Percentiles rank a stretch among this genome's conserved stretches.
Evolutionary conservation across 352 stramenopile genomes (phyloP).

Genomic region (Plasmopara halstedii): DNA sequence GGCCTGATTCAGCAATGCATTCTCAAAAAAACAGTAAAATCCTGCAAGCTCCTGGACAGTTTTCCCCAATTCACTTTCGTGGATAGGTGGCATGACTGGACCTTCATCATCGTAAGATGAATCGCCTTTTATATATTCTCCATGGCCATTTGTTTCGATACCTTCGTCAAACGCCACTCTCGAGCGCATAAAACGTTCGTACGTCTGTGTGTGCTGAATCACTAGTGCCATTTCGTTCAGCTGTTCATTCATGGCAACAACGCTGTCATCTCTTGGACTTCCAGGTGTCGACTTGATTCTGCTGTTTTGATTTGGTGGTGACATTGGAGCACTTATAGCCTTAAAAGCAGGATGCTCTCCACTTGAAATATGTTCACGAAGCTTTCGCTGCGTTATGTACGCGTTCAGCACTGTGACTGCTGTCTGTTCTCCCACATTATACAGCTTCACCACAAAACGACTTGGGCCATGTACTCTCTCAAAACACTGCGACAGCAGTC

Average conservation of each 20-base stretch:
- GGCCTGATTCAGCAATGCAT: conserved; percentile 66
- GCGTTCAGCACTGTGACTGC: conserved; percentile 46
- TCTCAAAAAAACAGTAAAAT: conserved; percentile 85
- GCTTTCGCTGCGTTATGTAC: conserved; percentile 73
- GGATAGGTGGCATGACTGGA: conserved; percentile 40
- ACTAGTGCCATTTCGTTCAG: conserved; percentile 82
- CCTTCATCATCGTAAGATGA: conserved; percentile 1
- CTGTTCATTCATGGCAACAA: conserved; percentile 73
- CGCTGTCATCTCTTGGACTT: conserved; percentile 39
- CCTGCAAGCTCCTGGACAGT: conserved; percentile 77
- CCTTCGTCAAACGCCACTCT: conserved; percentile 25
- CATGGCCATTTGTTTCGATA: conserved; percentile 1
- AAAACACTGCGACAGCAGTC: conserved; percentile 50
- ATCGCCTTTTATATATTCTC: conserved; percentile 1
- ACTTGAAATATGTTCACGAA: conserved; percentile 54
- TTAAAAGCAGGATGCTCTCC: conserved; percentile 3
- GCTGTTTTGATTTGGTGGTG: conserved; percentile 13
- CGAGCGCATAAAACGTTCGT: conserved; percentile 82
- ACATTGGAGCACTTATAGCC: conserved; percentile 8
- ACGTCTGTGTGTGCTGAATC: conserved; percentile 85
- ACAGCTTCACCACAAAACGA: conserved; percentile 45
- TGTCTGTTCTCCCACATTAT: conserved; percentile 49
- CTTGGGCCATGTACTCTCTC: conserved; percentile 37
- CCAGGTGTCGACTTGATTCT: conserved; percentile 8
- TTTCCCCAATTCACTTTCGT: conserved; percentile 72